Evolutionary conservation across 192 early-diverging fungal species (phyloP), one percentile per base, ranked within the genome.

Genomic region (Podila minutissima): DNA sequence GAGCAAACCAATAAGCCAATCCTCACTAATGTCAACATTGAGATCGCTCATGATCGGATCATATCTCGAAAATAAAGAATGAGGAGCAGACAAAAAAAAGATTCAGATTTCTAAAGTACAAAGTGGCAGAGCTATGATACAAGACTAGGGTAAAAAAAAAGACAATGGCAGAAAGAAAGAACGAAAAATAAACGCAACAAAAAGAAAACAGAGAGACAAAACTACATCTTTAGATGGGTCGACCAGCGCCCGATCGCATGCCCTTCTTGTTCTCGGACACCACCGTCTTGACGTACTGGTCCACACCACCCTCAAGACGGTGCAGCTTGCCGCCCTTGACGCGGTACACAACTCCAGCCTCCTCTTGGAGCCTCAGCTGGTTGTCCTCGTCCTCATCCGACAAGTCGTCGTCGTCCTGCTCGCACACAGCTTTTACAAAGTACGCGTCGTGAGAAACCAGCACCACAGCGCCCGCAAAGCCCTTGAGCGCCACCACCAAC

Each of bases 401-500:
- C 4, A 58, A 59, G 28, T 64, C 66, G 3, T 83, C 82, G 5
- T 77, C 71, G 8, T 69, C 71, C 19, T 89, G 84, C 33, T 93
- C 85, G 29, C 87, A 83, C 5, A 90, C 87, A 46, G 86, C 84
- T 46, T 92, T 88, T 51, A 97, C 81, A 83, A 98, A 98, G 78
- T 91, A 92, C 32, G 91, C 88, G 76, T 98, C 96, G 90, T 98
- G 97, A 35, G 91, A 92, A 20, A 98, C 95, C 20, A 95, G 51
- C 19, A 97, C 79, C 8, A 97, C 87, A 2, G 93, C 91, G 3
- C 96, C 97, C 7, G 85, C 71, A 67, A 85, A 97, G 50, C 85
- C 87, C 69, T 91, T 87, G 64, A 98, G 72, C 1, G 91, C 91
- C 0, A 91, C 86, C 28, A 92, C 85, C 33, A 97, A 83, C 13